These are phyloP conservation scores for Betula pendula DNA, from an alignment of 306 rosid genomes.

Conservation along the genomic window DNA sequence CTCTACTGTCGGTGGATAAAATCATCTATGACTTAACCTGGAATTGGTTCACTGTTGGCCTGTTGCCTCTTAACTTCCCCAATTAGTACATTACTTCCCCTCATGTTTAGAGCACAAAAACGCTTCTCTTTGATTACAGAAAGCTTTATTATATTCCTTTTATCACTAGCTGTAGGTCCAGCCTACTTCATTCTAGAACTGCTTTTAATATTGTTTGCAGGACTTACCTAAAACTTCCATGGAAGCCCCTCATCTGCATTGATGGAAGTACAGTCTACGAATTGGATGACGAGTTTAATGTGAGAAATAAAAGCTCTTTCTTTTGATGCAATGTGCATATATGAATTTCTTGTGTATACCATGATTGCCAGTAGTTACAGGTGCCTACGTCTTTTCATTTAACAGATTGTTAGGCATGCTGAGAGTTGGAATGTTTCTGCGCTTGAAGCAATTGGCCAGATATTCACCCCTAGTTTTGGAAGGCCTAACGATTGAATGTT, in stretches of 20 bases:
- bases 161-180: neutral
- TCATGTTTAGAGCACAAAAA: neutral
- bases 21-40: neutral
- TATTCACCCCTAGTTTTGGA: conserved; percentile 54
- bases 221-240: conserved; percentile 84
- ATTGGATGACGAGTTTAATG: conserved; percentile 56
- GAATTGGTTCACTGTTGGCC: neutral
- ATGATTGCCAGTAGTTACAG: conserved; percentile 17
- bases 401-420: conserved; percentile 79
- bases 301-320: conserved; percentile 27
- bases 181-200: neutral
- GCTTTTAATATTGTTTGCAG: conserved; percentile 44
- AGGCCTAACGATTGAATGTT: conserved; percentile 26
- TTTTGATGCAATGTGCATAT: conserved; percentile 1
- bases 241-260: conserved; percentile 82
- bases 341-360: conserved; percentile 13
- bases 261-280: conserved; percentile 77
- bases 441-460: conserved; percentile 79
- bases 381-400: conserved; percentile 16
- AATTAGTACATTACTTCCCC: neutral
- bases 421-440: conserved; percentile 92
- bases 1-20: neutral
- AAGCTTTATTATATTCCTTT: neutral
- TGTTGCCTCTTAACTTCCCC: neutral
- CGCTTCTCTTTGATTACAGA: neutral